Conservation (phyloP, 2,329 filamentous ascomycete species). For the Pseudonectria buxi region DNA sequence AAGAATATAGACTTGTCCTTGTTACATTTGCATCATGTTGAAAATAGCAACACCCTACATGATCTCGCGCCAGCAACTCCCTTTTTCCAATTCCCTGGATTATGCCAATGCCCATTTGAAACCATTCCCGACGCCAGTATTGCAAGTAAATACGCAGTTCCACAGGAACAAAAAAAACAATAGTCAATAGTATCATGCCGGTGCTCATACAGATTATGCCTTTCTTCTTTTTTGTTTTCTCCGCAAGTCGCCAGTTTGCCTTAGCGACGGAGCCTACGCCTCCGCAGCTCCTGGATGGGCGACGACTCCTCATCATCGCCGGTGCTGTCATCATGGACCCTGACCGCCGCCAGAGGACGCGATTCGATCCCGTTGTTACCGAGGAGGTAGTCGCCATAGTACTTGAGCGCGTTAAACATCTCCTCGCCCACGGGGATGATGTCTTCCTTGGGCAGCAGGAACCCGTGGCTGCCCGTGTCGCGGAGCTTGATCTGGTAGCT, state of each 20-base stretch:
- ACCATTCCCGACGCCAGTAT: too few species aligned
- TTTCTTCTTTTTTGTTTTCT: too few species aligned
- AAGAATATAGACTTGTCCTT: too few species aligned
- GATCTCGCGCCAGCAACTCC: too few species aligned
- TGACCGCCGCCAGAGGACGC: slow-evolving; percentile 19
- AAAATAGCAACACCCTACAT: too few species aligned
- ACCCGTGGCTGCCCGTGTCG: slow-evolving; percentile 91
- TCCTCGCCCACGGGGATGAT: slow-evolving; percentile 89
- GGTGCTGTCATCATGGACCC: slow-evolving; percentile 7
- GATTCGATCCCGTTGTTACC: slow-evolving; percentile 61
- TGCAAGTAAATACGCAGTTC: too few species aligned
- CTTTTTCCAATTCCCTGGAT: too few species aligned
- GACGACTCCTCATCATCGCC: slow-evolving; percentile 9
- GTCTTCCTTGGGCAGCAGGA: slow-evolving; percentile 76
- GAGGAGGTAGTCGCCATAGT: slow-evolving; percentile 73
- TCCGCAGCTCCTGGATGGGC: slow-evolving; percentile 24
- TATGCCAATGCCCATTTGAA: too few species aligned
- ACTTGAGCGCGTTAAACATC: slow-evolving; percentile 73
- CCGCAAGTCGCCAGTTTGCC: neutral
- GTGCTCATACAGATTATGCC: too few species aligned
- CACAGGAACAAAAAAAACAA: too few species aligned
- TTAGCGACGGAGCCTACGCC: slow-evolving; percentile 22
- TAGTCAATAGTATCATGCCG: too few species aligned
- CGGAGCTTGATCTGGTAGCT: slow-evolving; percentile 92
- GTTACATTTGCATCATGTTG: too few species aligned